Percentiles rank a stretch among this genome's conserved stretches.
Evolutionary conservation across 2,329 filamentous ascomycete genomes (phyloP).

Genomic region (Mollisia scopiformis): DNA sequence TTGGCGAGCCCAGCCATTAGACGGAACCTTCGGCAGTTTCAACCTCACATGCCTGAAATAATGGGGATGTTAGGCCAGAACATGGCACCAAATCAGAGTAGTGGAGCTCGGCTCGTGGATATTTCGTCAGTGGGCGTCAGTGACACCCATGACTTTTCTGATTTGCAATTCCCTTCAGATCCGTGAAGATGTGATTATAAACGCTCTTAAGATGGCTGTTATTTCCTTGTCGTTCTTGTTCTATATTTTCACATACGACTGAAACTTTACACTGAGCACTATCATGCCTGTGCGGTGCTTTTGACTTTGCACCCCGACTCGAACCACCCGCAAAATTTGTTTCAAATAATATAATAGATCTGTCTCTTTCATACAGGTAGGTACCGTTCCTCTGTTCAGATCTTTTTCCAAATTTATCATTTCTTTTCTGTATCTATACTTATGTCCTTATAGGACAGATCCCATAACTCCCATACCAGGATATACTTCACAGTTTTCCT

Average conservation of each 20-base stretch:
- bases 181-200: neutral
- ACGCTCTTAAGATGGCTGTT: neutral
- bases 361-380: neutral
- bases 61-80: neutral
- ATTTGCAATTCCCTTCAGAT: neutral
- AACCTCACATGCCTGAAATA: neutral
- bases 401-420: neutral
- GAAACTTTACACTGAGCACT: neutral
- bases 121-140: neutral
- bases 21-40: constrained; percentile 1
- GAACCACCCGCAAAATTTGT: neutral
- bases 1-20: neutral
- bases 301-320: neutral
- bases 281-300: neutral
- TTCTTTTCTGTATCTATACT: neutral
- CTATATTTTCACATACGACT: neutral
- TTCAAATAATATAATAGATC: neutral
- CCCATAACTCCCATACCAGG: neutral
- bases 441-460: neutral
- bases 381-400: neutral
- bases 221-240: neutral
- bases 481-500: neutral
- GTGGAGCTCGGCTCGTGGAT: neutral
- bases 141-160: neutral
- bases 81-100: neutral